Evolutionary conservation across 2,329 filamentous ascomycete species (phyloP).

Genomic region (Fusarium sp.): DNA sequence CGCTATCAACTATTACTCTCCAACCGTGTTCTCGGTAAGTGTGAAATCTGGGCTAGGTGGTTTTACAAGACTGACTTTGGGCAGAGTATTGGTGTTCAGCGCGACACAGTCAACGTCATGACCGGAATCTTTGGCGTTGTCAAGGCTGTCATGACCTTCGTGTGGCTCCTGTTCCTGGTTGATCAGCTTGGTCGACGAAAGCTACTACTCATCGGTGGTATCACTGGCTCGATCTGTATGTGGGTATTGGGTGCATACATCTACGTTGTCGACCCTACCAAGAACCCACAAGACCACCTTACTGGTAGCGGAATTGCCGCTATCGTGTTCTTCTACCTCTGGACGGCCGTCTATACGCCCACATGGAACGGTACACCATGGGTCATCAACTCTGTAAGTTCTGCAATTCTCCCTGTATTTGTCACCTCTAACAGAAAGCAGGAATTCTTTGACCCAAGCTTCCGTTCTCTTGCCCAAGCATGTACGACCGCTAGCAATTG

Average conservation of each 20-base stretch:
- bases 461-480: slow-evolving; percentile 63
- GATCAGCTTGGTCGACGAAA: slow-evolving; percentile 61
- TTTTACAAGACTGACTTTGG: background rate
- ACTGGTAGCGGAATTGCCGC: slow-evolving; percentile 64
- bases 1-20: slow-evolving; percentile 42
- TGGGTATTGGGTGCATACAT: slow-evolving; percentile 70
- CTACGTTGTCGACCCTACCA: slow-evolving; percentile 53
- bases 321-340: slow-evolving; percentile 75
- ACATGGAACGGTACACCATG: slow-evolving; percentile 71
- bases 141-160: slow-evolving; percentile 70
- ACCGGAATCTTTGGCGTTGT: slow-evolving; percentile 76
- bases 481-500: slow-evolving; percentile 68
- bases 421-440: background rate
- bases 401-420: too few relatives aligned
- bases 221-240: slow-evolving; percentile 69
- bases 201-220: slow-evolving; percentile 69
- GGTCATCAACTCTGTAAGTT: slow-evolving; percentile 53
- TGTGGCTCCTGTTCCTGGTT: slow-evolving; percentile 73
- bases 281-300: slow-evolving; percentile 50
- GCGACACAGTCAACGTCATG: slow-evolving; percentile 56
- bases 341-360: slow-evolving; percentile 65
- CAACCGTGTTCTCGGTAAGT: slow-evolving; percentile 37
- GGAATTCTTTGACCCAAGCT: slow-evolving; percentile 63
- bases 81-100: slow-evolving; percentile 20
- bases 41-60: fast-evolving